These are phyloP conservation scores for Penicillium silybi DNA, from an alignment of 495 filamentous ascomycete species.

Conservation along the genomic window DNA sequence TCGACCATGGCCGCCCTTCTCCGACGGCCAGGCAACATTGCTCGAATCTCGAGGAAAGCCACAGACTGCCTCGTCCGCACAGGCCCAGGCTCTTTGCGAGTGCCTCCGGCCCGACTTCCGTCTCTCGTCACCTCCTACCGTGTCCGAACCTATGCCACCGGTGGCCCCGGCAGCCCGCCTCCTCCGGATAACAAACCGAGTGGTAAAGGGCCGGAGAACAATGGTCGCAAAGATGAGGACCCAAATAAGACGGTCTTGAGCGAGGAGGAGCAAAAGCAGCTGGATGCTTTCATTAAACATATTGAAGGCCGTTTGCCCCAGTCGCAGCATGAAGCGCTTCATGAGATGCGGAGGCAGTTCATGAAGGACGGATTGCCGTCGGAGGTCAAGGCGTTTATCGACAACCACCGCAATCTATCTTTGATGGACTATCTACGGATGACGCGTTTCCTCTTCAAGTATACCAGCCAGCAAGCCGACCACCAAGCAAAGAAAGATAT, in stretches of 20 bases:
- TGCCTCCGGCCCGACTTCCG: conserved; percentile 36
- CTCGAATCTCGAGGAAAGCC: conserved; percentile 55
- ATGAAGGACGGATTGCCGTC: conserved; percentile 31
- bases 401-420: conserved; percentile 30
- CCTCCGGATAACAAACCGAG: conserved; percentile 37
- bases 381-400: conserved; percentile 31
- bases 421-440: conserved; percentile 38
- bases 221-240: conserved; percentile 31
- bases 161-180: conserved; percentile 44
- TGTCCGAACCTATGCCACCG: conserved; percentile 53
- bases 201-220: conserved; percentile 21
- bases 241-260: conserved; percentile 34
- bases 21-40: conserved; percentile 61
- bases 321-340: conserved; percentile 26
- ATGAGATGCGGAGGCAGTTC: conserved; percentile 29
- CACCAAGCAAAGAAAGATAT: conserved; percentile 47
- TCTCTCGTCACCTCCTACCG: conserved; percentile 46
- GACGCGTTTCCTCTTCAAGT: conserved; percentile 33
- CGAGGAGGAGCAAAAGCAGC: conserved; percentile 32
- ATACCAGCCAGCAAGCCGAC: conserved; percentile 41
- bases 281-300: conserved; percentile 29
- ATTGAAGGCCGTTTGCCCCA: conserved; percentile 27
- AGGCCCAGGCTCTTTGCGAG: conserved; percentile 32
- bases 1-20: conserved; percentile 62
- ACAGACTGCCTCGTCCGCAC: conserved; percentile 43